Evolutionary conservation across 2,329 filamentous ascomycete species (phyloP), one percentile per base, ranked within the genome.

Genomic region (Colletotrichum sp.): DNA sequence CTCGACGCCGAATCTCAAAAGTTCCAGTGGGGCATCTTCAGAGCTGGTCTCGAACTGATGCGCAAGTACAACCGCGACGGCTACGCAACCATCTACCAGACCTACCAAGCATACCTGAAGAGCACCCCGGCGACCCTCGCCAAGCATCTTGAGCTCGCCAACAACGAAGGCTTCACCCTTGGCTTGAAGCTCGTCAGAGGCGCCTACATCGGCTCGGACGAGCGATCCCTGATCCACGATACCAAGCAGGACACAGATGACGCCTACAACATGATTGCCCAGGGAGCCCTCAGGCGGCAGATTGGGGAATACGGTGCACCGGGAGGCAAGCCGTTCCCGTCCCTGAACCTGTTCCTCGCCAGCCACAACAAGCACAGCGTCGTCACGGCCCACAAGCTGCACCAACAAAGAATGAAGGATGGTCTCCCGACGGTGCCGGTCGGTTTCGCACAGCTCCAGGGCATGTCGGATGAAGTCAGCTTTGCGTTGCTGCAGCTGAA

Each of bases 391-490:
- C 93, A 98, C 16, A 85, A 88, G 30, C 87, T 86, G 67, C 90
- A 90, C 16, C 89, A 89, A 28, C 86, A 84, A 18, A 84, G 93
- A 34, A 86, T 90, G 73, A 87, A 88, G 79, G 86, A 75, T 9
- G 85, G 84, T 12, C 81, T 79, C 9, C 85, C 85, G 78, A 84
- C 84, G 81, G 84, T 84, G 0, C 81, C 82, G 48, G 81, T 87
- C 64, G 82, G 84, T 1, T 87, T 86, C 61, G 78, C 81, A 6
- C 81, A 83, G 61, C 77, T 79, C 26, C 76, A 78, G 71, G 77
- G 96, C 43, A 98, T 98, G 96, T 96, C 96, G 4, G 96, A 98
- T 80, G 96, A 98, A 82, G 92, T 98, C 70, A 95, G 93, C 82
- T 93, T 91, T 81, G 90, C 92, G 82, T 84, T 93, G 30, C 82